Evolutionary conservation across 2,329 filamentous ascomycete species (phyloP), one percentile per base, ranked within the genome.

Genomic region (Alternaria ethzedia): DNA sequence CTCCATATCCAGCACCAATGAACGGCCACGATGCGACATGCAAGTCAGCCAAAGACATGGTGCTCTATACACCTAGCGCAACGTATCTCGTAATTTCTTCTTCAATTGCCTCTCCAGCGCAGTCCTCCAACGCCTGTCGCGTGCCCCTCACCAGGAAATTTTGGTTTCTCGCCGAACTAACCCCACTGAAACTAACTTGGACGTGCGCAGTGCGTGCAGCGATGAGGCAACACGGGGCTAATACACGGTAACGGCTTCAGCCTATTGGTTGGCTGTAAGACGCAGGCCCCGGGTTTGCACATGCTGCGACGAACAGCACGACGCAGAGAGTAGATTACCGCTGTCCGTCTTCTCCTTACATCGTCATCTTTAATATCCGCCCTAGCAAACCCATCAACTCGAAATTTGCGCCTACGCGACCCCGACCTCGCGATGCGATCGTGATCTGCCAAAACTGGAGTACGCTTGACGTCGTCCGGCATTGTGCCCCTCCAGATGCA

Each of bases 111-210:
- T 12, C 15, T 32, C 45, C 56, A 62, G 59, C 15, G 45, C 43
- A 25, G 52, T 43, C 43, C 17, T 52, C 59, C 13, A 46, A 15
- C 59, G 57, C 28, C 58, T 65, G 69, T 74, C 71, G 71, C 71
- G 70, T 74, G 71, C 69, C 63, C 67, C 69, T 63, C 69, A n/a
- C 61, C 59, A 26, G 23, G 61, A 71, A 64, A 61, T 63, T 62
- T 66, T 68, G 61, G 56, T 57, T 55, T 67, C 56, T 63, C 54
- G 64, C 63, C 61, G 58, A 59, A 56, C 55, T 69, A 73, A 74
- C 76, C 75, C 75, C 76, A 77, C 75, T 70, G 66, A 72, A 70
- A 69, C 70, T 74, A 72, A 70, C 69, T 61, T 64, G 70, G 65
- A 67, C 66, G 63, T 64, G 66, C 58, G 67, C 67, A 65, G 63